Evolutionary conservation across 257 asterid species (phyloP), one percentile per base, ranked within the genome.

Genomic region (Nicotiana noctiflora): DNA sequence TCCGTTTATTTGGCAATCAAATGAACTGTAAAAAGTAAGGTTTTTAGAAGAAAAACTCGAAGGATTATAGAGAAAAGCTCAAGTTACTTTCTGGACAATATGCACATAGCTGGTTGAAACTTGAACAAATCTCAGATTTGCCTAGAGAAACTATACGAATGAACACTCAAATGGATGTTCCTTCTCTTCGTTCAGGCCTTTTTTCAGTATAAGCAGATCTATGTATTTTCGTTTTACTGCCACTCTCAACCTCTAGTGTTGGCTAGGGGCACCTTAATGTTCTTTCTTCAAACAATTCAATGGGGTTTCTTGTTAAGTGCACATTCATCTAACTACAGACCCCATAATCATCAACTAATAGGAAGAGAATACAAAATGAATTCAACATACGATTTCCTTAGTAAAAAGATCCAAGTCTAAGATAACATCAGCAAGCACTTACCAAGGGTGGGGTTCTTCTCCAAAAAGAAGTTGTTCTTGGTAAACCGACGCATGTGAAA

Each of bases 381-480:
- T 55, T 55, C 61, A 53, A 53, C 60, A 14, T 15, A 5, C 19
- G 10, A 18, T 18, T 55, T n/a, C 61, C n/a, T 55, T 18, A 18
- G 21, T 17, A 55, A 55, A 55, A 55, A 17, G 61, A 40, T 17
- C 21, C 61, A 55, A 55, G 21, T 18, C 61, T 55, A 55, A 55
- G 61, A 55, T 55, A 55, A 55, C 18, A 55, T 55, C 61, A 55
- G 18, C 6, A 60, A 60, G 34, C 66, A 81, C 95, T 85, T 83
- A 95, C 98, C 98, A 40, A 95, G 97, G 23, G 97, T 95, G 65
- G 97, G 98, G 84, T 95, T 95, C 86, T 95, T 95, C 91, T 93
- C 98, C 63, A 92, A 90, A 65, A 93, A 92, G 88, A 95, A 95
- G 80, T 93, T 93, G 86, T 95, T 95, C 89, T 88, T 92, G 8